These are phyloP conservation scores for Tulasnella sp. DNA, from an alignment of 768 basidiomycete species.

Conservation along the genomic window DNA sequence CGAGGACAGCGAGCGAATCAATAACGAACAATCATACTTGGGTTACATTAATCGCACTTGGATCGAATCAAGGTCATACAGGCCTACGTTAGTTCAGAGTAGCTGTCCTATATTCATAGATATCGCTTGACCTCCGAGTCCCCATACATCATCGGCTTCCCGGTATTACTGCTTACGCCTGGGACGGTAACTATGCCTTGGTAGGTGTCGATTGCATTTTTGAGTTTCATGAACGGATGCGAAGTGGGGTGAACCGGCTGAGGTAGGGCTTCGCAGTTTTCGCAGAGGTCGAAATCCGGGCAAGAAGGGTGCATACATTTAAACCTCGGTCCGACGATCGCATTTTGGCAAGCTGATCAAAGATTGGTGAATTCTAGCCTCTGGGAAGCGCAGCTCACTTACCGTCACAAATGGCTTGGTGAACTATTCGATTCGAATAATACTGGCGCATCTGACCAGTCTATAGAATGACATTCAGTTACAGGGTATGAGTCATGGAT, in stretches of 20 bases:
- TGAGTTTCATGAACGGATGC: constrained; percentile 75
- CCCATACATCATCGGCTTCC: not conserved
- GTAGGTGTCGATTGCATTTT: constrained; percentile 27
- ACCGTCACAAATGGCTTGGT: constrained; percentile 32
- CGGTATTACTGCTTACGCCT: not conserved
- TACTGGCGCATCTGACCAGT: not conserved
- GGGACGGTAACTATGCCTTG: not conserved
- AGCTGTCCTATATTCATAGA: not conserved
- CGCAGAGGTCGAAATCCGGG: constrained; percentile 77
- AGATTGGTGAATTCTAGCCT: not conserved
- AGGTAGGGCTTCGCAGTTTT: constrained; percentile 71
- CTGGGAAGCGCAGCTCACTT: not conserved
- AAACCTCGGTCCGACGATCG: constrained; percentile 63
- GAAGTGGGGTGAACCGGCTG: constrained; percentile 65
- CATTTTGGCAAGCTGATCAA: constrained; percentile 50
- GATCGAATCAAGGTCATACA: no score
- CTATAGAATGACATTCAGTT: not conserved
- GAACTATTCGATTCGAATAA: constrained; percentile 6
- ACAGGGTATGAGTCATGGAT: not conserved
- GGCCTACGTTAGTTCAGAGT: not conserved
- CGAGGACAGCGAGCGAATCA: no score
- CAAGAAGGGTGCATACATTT: constrained; percentile 83
- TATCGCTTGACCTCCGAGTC: not conserved
- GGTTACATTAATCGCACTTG: no score
- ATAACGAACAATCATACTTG: no score